Conservation (phyloP, 306 rosid species). For the Malus asiatica region DNA sequence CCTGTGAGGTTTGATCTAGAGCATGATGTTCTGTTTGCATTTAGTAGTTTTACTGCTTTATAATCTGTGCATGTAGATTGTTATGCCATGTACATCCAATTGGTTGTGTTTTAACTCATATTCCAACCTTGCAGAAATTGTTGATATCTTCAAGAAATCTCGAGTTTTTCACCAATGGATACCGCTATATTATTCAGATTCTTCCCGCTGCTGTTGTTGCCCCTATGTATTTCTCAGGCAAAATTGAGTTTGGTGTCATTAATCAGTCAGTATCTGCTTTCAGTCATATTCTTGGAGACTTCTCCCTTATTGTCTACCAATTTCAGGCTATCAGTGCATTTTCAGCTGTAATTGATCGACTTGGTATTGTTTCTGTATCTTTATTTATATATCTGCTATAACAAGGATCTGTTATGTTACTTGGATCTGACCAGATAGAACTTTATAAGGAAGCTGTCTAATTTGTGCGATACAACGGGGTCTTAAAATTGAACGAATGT, state of each 20-base stretch:
- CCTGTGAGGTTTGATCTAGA: no score
- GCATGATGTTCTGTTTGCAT: no score
- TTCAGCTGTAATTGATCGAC: slow-evolving; percentile 92
- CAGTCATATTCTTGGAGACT: slow-evolving; percentile 87
- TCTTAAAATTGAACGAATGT: not conserved
- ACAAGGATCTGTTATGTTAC: not conserved
- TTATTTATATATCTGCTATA: slow-evolving; percentile 9
- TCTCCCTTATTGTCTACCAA: slow-evolving; percentile 86
- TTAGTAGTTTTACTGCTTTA: no score
- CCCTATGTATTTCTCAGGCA: slow-evolving; percentile 91
- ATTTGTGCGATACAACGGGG: not conserved
- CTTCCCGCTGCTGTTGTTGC: slow-evolving; percentile 99
- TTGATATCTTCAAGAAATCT: slow-evolving; percentile 89
- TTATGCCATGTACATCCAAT: not conserved
- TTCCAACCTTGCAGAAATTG: slow-evolving; percentile 50
- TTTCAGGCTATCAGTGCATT: slow-evolving; percentile 91
- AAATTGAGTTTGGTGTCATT: slow-evolving; percentile 96
- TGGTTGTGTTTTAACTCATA: not conserved
- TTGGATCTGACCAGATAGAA: not conserved
- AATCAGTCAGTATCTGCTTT: slow-evolving; percentile 97
- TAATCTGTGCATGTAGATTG: no score
- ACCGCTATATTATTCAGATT: slow-evolving; percentile 85
- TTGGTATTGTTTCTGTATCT: slow-evolving; percentile 47
- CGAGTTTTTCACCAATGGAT: slow-evolving; percentile 89
- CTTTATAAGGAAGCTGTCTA: not conserved